phyloP scores from a whole-genome alignment of 352 stramenopile genomes.

The Phytophthora sp. region DNA sequence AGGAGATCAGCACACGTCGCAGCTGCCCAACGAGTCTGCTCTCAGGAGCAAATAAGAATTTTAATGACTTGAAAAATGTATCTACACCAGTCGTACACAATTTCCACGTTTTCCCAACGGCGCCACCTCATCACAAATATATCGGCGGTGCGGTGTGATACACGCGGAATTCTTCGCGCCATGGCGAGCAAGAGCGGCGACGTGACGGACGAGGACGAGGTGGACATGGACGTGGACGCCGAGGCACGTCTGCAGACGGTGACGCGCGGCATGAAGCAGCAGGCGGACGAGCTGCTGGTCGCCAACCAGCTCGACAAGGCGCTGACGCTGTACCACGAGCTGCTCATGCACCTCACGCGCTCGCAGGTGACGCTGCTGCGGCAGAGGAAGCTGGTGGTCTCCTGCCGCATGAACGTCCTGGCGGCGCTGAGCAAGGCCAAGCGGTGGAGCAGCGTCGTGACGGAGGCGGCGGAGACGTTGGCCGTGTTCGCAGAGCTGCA shows the following conservation, averaged over 20 bases:
- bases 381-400: conserved; percentile 65
- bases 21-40: conserved; percentile 7
- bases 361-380: conserved; percentile 66
- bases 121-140: neutral
- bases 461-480: conserved; percentile 54
- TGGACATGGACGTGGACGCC: conserved; percentile 58
- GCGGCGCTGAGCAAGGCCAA: conserved; percentile 63
- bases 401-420: conserved; percentile 75
- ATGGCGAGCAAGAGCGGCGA: conserved; percentile 40
- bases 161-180: neutral
- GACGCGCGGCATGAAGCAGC: conserved; percentile 60
- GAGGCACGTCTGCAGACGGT: conserved; percentile 47
- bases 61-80: conserved; percentile 24
- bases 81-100: conserved; percentile 3
- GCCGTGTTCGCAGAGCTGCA: conserved; percentile 51
- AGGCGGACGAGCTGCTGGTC: conserved; percentile 70
- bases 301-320: conserved; percentile 55
- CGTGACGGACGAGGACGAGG: conserved; percentile 29
- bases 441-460: conserved; percentile 53
- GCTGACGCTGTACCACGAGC: conserved; percentile 66
- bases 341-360: conserved; percentile 74
- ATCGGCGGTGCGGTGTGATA: neutral
- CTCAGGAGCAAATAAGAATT: conserved; percentile 1
- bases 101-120: conserved; percentile 12
- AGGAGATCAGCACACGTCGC: conserved; percentile 8